A percentile compares a stretch with the other conserved stretches of the same genome.
These are phyloP conservation scores for Kwoniella europaea DNA, from an alignment of 768 basidiomycete species.

Conservation along the genomic window DNA sequence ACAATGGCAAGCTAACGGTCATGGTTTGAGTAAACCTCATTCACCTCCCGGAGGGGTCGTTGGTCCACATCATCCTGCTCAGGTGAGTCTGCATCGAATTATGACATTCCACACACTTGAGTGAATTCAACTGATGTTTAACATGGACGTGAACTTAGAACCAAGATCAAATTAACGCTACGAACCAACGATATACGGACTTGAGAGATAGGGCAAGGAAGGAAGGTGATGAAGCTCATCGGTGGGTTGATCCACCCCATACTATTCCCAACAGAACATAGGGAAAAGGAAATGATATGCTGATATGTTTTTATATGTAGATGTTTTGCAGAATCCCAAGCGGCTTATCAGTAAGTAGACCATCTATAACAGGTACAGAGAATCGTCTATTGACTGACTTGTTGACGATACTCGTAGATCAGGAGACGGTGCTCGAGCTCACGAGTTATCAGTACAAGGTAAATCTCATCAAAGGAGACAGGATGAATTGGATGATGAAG, in stretches of 20 bases:
- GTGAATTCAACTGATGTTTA: neutral
- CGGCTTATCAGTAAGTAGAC: constrained; percentile 67
- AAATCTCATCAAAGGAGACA: constrained; percentile 78
- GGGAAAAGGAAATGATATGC: constrained; percentile 16
- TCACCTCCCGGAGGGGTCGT: constrained; percentile 43
- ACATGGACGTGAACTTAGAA: constrained; percentile 40
- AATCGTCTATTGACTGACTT: constrained; percentile 3
- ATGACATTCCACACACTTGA: no score
- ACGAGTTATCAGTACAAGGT: constrained; percentile 78
- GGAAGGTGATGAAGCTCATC: constrained; percentile 67
- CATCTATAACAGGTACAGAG: no score
- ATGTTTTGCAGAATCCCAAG: constrained; percentile 65
- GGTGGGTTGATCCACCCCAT: constrained; percentile 28
- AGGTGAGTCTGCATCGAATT: constrained; percentile 25
- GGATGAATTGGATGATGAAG: constrained; percentile 77
- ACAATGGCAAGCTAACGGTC: constrained; percentile 23
- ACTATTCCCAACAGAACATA: constrained; percentile 41
- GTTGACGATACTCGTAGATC: constrained; percentile 32
- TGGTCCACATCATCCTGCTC: constrained; percentile 41
- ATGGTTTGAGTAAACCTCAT: constrained; percentile 37
- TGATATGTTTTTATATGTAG: constrained; percentile 5
- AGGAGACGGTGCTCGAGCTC: constrained; percentile 77
- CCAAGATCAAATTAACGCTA: constrained; percentile 65
- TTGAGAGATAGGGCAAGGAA: constrained; percentile 77
- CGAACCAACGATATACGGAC: constrained; percentile 70